Evolutionary conservation across 768 basidiomycete species (phyloP), one percentile per base, ranked within the genome.

Genomic region (Pholiota microspora): DNA sequence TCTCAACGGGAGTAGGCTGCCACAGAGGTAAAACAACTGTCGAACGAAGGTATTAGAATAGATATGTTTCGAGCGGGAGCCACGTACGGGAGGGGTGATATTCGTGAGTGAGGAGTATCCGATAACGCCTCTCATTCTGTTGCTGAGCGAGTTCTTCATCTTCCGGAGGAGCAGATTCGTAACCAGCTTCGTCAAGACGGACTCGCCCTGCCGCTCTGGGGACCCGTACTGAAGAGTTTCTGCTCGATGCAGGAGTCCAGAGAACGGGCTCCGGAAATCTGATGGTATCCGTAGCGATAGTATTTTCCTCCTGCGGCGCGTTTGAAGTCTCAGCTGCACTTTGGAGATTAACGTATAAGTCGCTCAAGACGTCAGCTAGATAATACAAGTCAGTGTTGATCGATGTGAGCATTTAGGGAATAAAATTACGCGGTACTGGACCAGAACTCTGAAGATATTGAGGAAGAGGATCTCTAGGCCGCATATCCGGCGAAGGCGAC

Each of bases 71-170:
- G 36, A 21, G 12, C 34, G 21, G 10, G 18, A 16, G 10, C 1
- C 48, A 75, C 87, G 50, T 63, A 90, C 89, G 63, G 7, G 85
- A 83, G 42, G 79, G 76, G 65, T 93, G 86, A 69, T 85, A 91
- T 7, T 79, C 76, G 59, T 93, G 92, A 38, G 71, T 77, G 28
- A 86, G 67, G 53, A 86, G 70, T 55, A 88, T 71, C 45, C 90
- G 73, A 63, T 92, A 92, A 52, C 83, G 75, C 53, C 82, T 71
- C 68, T 92, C 91, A 51, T 86, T 77, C 61, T 73, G 74, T 53
- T 72, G 66, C 49, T 79, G 71, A n/a, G 74, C 67, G 10, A 73
- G 62, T 12, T 61, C 55, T 27, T 76, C 72, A 51, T 82, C 74
- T 27, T 62, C 63, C 0, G 77, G 77, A 0, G 74, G 67, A 2